These are phyloP conservation scores for Pichia sp. DNA, from an alignment of 1,139 yeast genomes.

Conservation along the genomic window DNA sequence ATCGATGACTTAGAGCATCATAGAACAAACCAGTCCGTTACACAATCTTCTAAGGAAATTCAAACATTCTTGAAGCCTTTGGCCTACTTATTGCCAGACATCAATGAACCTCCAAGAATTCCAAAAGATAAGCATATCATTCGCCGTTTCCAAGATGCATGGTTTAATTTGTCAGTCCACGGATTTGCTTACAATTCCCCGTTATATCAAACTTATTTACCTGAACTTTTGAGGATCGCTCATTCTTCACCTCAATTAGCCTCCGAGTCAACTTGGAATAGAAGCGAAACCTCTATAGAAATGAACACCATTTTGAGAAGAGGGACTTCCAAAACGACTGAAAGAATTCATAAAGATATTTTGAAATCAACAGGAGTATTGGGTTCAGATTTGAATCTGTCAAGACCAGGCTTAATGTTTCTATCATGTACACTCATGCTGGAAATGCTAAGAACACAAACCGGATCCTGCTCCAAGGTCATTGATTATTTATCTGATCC, in stretches of 20 bases:
- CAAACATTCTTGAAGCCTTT: conserved; percentile 62
- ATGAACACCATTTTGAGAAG: conserved; percentile 85
- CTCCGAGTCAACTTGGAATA: conserved; percentile 75
- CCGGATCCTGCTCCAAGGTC: conserved; percentile 74
- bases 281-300: conserved; percentile 87
- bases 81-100: conserved; percentile 63
- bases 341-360: conserved; percentile 64
- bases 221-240: conserved; percentile 61
- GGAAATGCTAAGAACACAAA: conserved; percentile 68
- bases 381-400: conserved; percentile 39
- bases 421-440: conserved; percentile 73
- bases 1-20: conserved; percentile 74
- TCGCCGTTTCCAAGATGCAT: conserved; percentile 70
- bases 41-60: conserved; percentile 71
- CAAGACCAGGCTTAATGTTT: conserved; percentile 82
- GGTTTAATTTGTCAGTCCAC: conserved; percentile 93
- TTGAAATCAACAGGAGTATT: conserved; percentile 12
- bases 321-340: conserved; percentile 79
- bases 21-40: conserved; percentile 70
- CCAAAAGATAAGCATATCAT: conserved; percentile 39
- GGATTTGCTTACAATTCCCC: conserved; percentile 66
- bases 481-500: conserved; percentile 83
- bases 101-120: conserved; percentile 34
- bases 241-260: conserved; percentile 89
- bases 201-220: conserved; percentile 40